A percentile compares a stretch with the other conserved stretches of the same genome.
phyloP scores from a whole-genome alignment of 371 early-diverging fungal species.

The Rhizopus microsporus region DNA sequence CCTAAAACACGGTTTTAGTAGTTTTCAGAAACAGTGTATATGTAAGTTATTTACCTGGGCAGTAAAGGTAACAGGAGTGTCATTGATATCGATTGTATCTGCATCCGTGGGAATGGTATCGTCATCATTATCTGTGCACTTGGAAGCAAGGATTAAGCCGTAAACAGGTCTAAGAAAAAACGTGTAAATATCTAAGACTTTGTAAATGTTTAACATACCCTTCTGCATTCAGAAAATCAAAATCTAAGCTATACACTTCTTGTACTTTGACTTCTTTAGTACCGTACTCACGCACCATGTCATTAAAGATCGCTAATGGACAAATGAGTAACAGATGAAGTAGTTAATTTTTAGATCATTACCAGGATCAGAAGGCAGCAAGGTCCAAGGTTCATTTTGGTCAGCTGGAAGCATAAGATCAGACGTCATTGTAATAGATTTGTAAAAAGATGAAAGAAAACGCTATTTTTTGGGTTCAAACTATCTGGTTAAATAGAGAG shows the following conservation, averaged over 20 bases:
- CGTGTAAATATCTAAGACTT: neutral
- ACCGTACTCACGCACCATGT: constrained; percentile 22
- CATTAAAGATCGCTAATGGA: constrained; percentile 13
- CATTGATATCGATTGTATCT: neutral
- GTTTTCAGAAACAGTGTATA: neutral
- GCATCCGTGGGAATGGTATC: neutral
- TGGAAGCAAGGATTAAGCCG: constrained; percentile 20
- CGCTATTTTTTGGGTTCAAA: too few species aligned
- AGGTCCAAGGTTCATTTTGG: constrained; percentile 13
- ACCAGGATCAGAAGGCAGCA: constrained; percentile 30
- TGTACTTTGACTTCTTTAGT: constrained; percentile 13
- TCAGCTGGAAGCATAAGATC: neutral
- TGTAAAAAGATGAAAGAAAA: too few species aligned
- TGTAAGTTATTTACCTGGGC: constrained; percentile 10
- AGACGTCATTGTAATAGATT: neutral
- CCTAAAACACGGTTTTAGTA: constrained; percentile 6
- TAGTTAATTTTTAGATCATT: neutral
- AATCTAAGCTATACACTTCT: constrained; percentile 15
- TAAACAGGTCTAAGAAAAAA: constrained; percentile 8
- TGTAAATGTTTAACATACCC: neutral
- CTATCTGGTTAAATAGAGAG: too few species aligned
- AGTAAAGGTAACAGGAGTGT: constrained; percentile 11
- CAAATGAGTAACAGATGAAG: neutral
- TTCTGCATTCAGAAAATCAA: constrained; percentile 11
- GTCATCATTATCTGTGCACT: constrained; percentile 12